Percentiles rank a stretch among this genome's conserved stretches.
Conservation (phyloP, 768 basidiomycete species). For the Podaxis sp. region DNA sequence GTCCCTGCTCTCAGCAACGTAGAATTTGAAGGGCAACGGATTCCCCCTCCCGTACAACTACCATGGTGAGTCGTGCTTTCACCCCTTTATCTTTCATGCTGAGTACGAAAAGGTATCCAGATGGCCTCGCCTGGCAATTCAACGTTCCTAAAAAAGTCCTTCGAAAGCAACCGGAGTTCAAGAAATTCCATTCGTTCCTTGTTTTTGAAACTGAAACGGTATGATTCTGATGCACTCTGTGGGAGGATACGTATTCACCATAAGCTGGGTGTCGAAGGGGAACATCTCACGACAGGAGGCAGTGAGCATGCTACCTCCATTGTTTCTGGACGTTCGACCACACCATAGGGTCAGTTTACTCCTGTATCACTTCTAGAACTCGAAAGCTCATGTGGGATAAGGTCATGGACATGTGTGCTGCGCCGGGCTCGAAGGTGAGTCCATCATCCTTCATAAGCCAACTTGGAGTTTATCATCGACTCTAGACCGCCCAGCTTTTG, state of each 20-base stretch:
- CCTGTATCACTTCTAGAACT: not conserved
- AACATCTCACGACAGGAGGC: conserved; percentile 96
- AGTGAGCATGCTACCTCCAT: conserved; percentile 98
- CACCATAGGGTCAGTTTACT: conserved; percentile 64
- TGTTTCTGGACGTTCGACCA: conserved; percentile 91
- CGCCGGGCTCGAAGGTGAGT: conserved; percentile 90
- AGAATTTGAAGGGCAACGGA: conserved; percentile 67
- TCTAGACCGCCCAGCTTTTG: conserved; percentile 88
- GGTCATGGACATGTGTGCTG: conserved; percentile 98
- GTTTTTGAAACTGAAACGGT: conserved; percentile 98
- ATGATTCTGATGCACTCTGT: conserved; percentile 24
- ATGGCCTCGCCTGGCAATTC: conserved; percentile 94
- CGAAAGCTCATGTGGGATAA: conserved; percentile 21
- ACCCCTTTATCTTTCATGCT: not conserved
- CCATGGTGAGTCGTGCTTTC: conserved; percentile 57
- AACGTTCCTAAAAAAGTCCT: conserved; percentile 87
- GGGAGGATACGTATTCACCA: not conserved
- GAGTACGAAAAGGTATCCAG: conserved; percentile 71
- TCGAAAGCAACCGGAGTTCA: conserved; percentile 85
- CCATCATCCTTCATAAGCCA: not conserved
- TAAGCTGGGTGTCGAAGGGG: conserved; percentile 45
- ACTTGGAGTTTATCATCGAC: not conserved
- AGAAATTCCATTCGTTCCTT: conserved; percentile 91
- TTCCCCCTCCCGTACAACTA: conserved; percentile 79
- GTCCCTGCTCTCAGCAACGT: conserved; percentile 73